Base-by-base conservation (phyloP, 441 rosid species). In the Arabidopsis hybrid region DNA sequence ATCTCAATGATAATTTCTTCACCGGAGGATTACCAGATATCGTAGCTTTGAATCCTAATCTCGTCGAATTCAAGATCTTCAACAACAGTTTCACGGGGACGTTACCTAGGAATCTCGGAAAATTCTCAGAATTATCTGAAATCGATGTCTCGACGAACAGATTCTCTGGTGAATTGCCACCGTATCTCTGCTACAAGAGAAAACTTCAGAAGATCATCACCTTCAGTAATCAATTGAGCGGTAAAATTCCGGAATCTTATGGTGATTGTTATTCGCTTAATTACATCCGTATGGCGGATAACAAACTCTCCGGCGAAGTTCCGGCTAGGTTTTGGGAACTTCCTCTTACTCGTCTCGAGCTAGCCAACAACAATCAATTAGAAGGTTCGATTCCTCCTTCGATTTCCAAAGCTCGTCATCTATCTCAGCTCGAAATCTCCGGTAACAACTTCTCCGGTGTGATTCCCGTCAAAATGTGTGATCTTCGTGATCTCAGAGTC, bases 41-140 rank as follows among this genome's bases (percentile, higher is more conserved):
- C 38, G 36, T 91, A 50, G 87, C 87, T 38, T 9, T 65, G 12
- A 88, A 89, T 68, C 87, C 80, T 2, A 78, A 83, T 60, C 78
- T 91, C n/a, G 11, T 2, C 60, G 66, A 77, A 14, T 74, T 91
- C 8, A 85, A 81, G 65, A 83, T 91, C 78, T 91, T 85, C 78
- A 85, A 88, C 80, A 91, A 91, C 86, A 85, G 87, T 60, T 91
- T 91, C 49, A 75, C 81, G 0, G 97, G 97, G 4, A 80, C 26
- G 0, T 80, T 91, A 40, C 93, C 95, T 0, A 36, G 38, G 7
- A 77, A 80, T 66, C 75, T 91, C 1, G 97, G 97, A 2, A 81
- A 65, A 75, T 76, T 80, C 71, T 85, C 92, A 0, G 79, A 45
- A 8, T 38, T 91, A 47, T 35, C 34, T 14, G 79, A 73, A 32